A percentile compares a stretch with the other conserved stretches of the same genome.
Evolutionary conservation across 352 stramenopile genomes (phyloP).

Genomic region (Globisporangium okanoganense): DNA sequence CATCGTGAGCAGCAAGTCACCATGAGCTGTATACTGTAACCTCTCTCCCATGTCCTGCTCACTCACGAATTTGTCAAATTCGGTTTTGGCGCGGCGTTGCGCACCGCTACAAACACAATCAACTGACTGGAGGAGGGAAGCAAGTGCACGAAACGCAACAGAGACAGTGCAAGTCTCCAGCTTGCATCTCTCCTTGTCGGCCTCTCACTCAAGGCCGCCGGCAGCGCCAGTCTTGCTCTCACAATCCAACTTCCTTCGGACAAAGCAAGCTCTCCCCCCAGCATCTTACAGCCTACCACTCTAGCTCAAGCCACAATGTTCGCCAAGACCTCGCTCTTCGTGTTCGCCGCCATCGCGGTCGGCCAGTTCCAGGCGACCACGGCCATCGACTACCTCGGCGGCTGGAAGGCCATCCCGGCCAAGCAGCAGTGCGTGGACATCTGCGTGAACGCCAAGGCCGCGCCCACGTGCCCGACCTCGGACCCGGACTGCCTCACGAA

Average conservation of each 20-base stretch:
- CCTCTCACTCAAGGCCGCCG: neutral
- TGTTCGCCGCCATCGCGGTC: conserved; percentile 6
- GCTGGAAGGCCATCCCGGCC: conserved; percentile 43
- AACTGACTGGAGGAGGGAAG: neutral
- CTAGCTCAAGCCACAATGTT: conserved; percentile 10
- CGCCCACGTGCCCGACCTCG: conserved; percentile 48
- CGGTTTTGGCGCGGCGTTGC: neutral
- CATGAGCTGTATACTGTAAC: too few species aligned
- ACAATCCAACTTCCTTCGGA: neutral
- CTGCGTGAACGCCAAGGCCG: conserved; percentile 52
- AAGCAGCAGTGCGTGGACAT: conserved; percentile 71
- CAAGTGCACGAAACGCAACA: neutral
- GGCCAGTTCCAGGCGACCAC: conserved; percentile 5
- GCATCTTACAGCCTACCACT: neutral
- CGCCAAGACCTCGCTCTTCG: conserved; percentile 13
- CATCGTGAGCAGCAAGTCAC: too few species aligned
- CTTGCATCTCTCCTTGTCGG: neutral
- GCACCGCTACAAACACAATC: neutral
- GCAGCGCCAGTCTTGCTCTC: too few species aligned
- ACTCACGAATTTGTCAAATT: too few species aligned
- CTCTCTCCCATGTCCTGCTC: neutral
- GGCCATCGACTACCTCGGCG: conserved; percentile 54
- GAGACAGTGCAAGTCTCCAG: neutral
- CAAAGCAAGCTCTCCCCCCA: neutral
- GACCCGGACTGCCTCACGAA: conserved; percentile 54